phyloP scores from a whole-genome alignment of 73 alveolate species.

The Paramecium pentaurelia region DNA sequence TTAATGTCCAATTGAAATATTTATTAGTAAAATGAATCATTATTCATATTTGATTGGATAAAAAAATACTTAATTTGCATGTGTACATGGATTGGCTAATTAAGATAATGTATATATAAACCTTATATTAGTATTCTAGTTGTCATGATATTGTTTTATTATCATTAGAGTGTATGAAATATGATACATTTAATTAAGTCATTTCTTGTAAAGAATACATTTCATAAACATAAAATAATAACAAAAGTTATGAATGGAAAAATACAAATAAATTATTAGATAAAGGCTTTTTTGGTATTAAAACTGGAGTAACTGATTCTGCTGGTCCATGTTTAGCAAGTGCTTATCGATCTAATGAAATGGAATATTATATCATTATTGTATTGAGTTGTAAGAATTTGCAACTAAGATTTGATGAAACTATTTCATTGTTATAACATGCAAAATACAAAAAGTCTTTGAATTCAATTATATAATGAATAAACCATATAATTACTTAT shows the following conservation, averaged over 20 bases:
- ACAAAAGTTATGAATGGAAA: slow-evolving; percentile 27
- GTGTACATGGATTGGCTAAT: slow-evolving; percentile 70
- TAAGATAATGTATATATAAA: slow-evolving; percentile 45
- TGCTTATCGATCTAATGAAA: neutral
- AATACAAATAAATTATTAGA: slow-evolving; percentile 69
- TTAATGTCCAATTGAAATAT: neutral
- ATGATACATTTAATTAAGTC: neutral
- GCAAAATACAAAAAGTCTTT: neutral
- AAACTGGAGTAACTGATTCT: slow-evolving; percentile 68
- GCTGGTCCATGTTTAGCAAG: slow-evolving; percentile 78
- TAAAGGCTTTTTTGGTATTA: slow-evolving; percentile 68
- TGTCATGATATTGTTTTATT: neutral
- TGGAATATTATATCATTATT: neutral
- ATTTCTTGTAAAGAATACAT: neutral
- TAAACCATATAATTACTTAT: slow-evolving; percentile 58
- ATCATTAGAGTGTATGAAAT: neutral
- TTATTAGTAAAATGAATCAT: slow-evolving; percentile 68
- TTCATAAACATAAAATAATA: neutral
- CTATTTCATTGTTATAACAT: slow-evolving; percentile 13
- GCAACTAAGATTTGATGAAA: neutral
- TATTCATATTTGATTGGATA: slow-evolving; percentile 63
- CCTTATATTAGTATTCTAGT: slow-evolving; percentile 26
- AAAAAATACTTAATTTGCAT: slow-evolving; percentile 61
- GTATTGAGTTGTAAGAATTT: neutral
- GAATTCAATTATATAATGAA: slow-evolving; percentile 12